A percentile compares a stretch with the other conserved stretches of the same genome.
Evolutionary conservation across 345 rosid species (phyloP).

Genomic region (Jatropha curcas): DNA sequence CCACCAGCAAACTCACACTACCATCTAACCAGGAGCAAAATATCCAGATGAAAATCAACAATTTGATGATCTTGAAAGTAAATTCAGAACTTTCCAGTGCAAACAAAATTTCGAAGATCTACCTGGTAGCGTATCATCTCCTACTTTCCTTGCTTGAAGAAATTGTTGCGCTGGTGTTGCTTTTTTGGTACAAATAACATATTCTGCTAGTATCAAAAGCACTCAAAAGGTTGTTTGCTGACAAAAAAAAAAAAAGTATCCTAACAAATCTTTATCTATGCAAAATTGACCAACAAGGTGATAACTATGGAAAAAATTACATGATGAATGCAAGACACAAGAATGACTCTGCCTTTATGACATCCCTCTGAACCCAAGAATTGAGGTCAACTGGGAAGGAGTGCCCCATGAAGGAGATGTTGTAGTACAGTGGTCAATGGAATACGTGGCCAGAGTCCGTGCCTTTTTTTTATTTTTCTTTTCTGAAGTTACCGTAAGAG

Average conservation of each 20-base stretch:
- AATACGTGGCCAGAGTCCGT: slow-evolving; percentile 7
- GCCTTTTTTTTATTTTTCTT: not conserved
- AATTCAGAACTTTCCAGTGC: slow-evolving; percentile 1
- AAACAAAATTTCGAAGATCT: not conserved
- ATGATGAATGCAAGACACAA: slow-evolving; percentile 28
- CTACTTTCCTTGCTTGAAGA: not conserved
- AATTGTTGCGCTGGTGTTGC: slow-evolving; percentile 6
- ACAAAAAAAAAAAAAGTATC: slow-evolving; percentile 17
- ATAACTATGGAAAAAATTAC: not conserved
- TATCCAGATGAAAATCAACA: slow-evolving; percentile 8
- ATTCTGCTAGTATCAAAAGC: slow-evolving; percentile 19
- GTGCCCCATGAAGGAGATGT: slow-evolving; percentile 16
- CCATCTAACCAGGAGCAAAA: slow-evolving; percentile 4
- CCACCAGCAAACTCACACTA: not conserved
- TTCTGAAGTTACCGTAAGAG: not conserved
- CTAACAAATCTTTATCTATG: slow-evolving; percentile 16
- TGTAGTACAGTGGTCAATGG: slow-evolving; percentile 24
- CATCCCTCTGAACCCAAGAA: slow-evolving; percentile 23
- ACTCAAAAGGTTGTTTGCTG: not conserved
- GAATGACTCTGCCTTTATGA: slow-evolving; percentile 4
- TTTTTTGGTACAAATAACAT: slow-evolving; percentile 15
- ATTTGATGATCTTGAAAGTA: not conserved
- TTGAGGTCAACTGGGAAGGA: slow-evolving; percentile 22
- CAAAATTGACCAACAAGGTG: slow-evolving; percentile 9
- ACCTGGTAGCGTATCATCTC: slow-evolving; percentile 12